Conservation (phyloP, 2,329 filamentous ascomycete genomes). For the Clonostachys rosea region DNA sequence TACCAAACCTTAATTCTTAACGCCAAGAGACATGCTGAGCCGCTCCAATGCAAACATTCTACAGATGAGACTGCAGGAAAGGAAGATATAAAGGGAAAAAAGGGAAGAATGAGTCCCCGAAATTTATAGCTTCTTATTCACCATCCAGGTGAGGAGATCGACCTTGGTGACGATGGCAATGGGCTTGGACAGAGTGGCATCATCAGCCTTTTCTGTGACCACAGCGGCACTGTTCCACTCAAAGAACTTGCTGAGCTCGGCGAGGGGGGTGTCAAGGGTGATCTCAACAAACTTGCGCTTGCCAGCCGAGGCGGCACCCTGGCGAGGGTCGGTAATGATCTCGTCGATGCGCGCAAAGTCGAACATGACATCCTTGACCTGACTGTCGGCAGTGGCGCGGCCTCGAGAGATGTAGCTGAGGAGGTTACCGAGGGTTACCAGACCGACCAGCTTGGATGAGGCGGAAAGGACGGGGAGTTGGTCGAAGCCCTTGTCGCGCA, state of each 20-base stretch:
- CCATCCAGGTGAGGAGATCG: conserved; percentile 87
- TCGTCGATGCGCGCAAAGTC: conserved; percentile 86
- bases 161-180: conserved; percentile 95
- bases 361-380: conserved; percentile 91
- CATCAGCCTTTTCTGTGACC: conserved; percentile 71
- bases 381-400: conserved; percentile 67
- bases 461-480: conserved; percentile 85
- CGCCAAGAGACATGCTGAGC: no score
- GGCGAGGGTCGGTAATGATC: conserved; percentile 81
- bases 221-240: conserved; percentile 98
- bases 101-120: not conserved
- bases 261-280: conserved; percentile 81
- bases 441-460: conserved; percentile 69
- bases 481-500: conserved; percentile 98
- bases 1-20: no score
- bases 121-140: conserved; percentile 49
- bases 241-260: conserved; percentile 84
- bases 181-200: conserved; percentile 63
- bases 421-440: conserved; percentile 92
- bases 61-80: no score
- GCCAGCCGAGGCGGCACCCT: conserved; percentile 40
- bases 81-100: not conserved
- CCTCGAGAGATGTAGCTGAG: conserved; percentile 85
- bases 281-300: conserved; percentile 85
- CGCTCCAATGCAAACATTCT: no score